These are phyloP conservation scores for Capsicum rhomboideum DNA, from an alignment of 257 asterid genomes.

Conservation along the genomic window DNA sequence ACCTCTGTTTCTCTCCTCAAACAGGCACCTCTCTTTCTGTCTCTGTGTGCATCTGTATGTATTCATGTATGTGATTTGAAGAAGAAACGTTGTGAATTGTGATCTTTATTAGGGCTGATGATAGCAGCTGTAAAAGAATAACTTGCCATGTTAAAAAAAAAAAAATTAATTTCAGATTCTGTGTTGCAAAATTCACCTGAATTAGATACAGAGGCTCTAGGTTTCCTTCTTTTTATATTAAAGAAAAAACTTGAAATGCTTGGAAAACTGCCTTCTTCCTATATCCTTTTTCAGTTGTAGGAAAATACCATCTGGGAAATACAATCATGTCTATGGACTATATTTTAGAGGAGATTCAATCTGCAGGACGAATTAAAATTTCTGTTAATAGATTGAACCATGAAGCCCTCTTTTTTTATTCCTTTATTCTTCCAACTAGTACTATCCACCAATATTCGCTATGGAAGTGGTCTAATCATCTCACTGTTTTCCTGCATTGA, in stretches of 20 bases:
- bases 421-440: neutral
- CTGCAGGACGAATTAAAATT: neutral
- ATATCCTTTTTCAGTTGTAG: neutral
- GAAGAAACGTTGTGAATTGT: neutral
- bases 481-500: neutral
- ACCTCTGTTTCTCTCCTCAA: slow-evolving; percentile 27
- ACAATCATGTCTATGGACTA: neutral
- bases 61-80: neutral
- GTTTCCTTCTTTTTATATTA: neutral
- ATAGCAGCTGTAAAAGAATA: neutral
- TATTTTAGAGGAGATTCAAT: neutral
- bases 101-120: neutral
- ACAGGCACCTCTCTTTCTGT: slow-evolving; percentile 11
- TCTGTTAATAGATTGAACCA: neutral
- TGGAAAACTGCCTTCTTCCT: neutral
- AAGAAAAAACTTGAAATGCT: neutral
- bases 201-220: neutral
- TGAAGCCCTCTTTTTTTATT: neutral
- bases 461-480: neutral
- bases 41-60: neutral
- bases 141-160: neutral
- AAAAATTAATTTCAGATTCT: neutral
- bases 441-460: neutral
- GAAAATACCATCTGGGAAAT: no score
- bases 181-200: neutral